Base-by-base conservation (phyloP, 306 rosid genomes). In the Glycyrrhiza uralensis region DNA sequence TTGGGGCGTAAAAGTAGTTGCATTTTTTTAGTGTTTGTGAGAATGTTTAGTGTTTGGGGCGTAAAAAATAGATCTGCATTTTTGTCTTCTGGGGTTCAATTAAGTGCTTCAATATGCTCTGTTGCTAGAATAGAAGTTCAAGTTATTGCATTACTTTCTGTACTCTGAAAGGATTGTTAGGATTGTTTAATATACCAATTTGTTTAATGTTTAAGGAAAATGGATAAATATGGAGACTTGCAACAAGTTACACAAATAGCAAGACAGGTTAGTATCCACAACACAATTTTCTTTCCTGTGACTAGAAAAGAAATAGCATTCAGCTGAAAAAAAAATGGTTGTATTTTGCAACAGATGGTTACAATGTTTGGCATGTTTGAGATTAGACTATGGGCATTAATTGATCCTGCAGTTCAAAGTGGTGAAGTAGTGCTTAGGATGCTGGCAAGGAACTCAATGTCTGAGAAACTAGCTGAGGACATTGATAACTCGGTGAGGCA, bases 361-460 rank as follows among this genome's bases (percentile, higher is more conserved):
- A 90, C 96, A 66, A 74, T 20, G 73, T 88, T 65, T 83, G 96
- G 94, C 19, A 90, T 90, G 96, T 90, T 92, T 13, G 90, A 90
- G 81, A 90, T 90, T 32, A 92, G 96, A 29, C 94, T 94, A 8
- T 88, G 88, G 96, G 57, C 90, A 22, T 41, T 90, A 63, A 86
- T 52, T 39, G 93, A 88, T 18, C 88, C 93, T 0, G 30, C 82
- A 12, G 74, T 30, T 2, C 88, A 83, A 55, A 90, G 82, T 70
- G 55, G 87, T 73, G 93, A 90, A 60, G 75, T 90, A 4, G 91
- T 88, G 55, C 28, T 90, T 11, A 88, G 96, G 41, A 83, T 90
- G 96, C 14, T 90, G 50, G 93, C 94, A 1, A 85, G 96, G 56
- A 88, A 86, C 81, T 81, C 81, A 26, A 83, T 84, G 94, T 90